Percentiles rank a stretch among this genome's conserved stretches.
Evolutionary conservation across 768 basidiomycete genomes (phyloP).

Genomic region (Tricholoma bakamatsutake): DNA sequence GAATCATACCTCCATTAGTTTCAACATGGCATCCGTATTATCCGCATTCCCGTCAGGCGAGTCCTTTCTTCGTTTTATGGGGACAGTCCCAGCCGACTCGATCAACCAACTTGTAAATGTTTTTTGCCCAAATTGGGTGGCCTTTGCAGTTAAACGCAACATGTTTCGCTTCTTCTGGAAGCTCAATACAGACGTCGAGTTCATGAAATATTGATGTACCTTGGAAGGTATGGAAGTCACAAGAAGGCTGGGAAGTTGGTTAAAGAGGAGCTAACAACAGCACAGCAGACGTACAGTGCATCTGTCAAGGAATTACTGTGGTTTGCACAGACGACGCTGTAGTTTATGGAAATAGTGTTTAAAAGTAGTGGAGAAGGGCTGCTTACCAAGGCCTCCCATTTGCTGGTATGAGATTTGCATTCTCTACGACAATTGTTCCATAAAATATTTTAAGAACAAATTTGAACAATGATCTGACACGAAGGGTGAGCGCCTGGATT

Average conservation of each 20-base stretch:
- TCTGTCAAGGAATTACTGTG: conserved; percentile 86
- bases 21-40: conserved; percentile 65
- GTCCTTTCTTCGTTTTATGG: conserved; percentile 75
- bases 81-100: conserved; percentile 82
- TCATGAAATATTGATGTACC: conserved; percentile 30
- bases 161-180: conserved; percentile 60
- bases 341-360: conserved; percentile 3
- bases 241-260: conserved; percentile 46
- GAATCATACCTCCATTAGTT: conserved; percentile 54
- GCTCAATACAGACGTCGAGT: neutral
- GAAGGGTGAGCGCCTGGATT: neutral
- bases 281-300: conserved; percentile 54
- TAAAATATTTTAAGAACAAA: conserved; percentile 91
- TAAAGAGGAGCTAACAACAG: neutral
- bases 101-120: conserved; percentile 92
- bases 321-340: conserved; percentile 79
- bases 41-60: conserved; percentile 47
- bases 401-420: conserved; percentile 60
- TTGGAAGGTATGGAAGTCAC: conserved; percentile 67
- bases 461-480: conserved; percentile 56
- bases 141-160: conserved; percentile 82
- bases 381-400: conserved; percentile 71
- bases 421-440: conserved; percentile 82
- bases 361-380: neutral
- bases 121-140: conserved; percentile 75